Base-by-base conservation (phyloP, 441 rosid genomes). In the Populus hybrid region DNA sequence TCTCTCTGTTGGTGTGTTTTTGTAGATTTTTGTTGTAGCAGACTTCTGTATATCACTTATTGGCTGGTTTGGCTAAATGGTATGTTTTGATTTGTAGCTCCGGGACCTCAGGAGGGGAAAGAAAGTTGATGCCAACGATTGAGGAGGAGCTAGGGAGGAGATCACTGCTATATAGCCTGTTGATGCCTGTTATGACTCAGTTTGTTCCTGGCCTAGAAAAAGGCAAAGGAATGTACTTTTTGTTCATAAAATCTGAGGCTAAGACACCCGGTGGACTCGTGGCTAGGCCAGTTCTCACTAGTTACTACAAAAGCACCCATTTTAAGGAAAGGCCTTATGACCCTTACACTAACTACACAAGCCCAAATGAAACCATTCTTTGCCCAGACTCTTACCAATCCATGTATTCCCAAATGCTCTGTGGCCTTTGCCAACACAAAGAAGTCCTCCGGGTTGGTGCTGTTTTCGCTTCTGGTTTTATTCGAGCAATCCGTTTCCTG, bases 211-310 rank as follows among this genome's bases (percentile, higher is more conserved):
- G 87, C 72, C 88, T 94, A 67, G 99, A 96, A 46, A 80, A 92
- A 81, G 99, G 99, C 79, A 96, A 94, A 90, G 99, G 98, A 82
- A 92, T 96, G 98, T 96, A 96, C 81, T 92, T 96, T 85, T 79
- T 93, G 78, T 96, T 96, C 89, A 89, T 94, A 70, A 96, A 92
- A 82, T 92, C 98, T 6, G 98, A 96, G 85, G 81, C 97, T 64
- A 92, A 90, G 75, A 92, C 99, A 3, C 97, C 98, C 10, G 85
- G 94, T 79, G 98, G 97, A 75, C 94, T 92, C 74, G 85, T 84
- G 76, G 97, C 98, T 68, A 90, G 99, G 67, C 98, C 99, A 4
- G 97, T 94, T 57, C 89, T 96, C 28, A 95, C 98, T 64, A 93
- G 98, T 84, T 95, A 89, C 85, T 95, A 93, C 87, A 95, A 95